phyloP scores from a whole-genome alignment of 192 early-diverging fungal genomes.

The Linnemannia schmuckeri region DNA sequence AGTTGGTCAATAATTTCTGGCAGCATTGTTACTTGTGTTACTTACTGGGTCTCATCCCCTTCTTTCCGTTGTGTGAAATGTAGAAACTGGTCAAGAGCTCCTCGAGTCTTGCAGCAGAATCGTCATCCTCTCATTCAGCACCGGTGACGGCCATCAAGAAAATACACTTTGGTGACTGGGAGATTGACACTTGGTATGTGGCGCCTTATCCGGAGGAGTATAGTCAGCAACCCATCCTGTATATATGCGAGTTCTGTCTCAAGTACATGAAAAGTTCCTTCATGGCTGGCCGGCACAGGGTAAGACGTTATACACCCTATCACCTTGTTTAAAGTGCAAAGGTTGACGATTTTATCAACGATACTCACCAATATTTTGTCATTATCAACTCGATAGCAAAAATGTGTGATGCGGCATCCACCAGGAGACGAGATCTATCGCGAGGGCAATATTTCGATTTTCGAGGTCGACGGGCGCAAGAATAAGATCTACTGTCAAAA shows the following conservation, averaged over 20 bases:
- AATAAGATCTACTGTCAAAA: constrained; percentile 99
- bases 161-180: constrained; percentile 85
- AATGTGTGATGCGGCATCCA: constrained; percentile 84
- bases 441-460: constrained; percentile 88
- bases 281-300: constrained; percentile 83
- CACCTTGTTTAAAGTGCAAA: too few relatives aligned
- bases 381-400: constrained; percentile 58
- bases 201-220: constrained; percentile 99
- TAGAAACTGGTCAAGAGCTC: constrained; percentile 20
- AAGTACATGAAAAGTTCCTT: constrained; percentile 97
- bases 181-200: constrained; percentile 95
- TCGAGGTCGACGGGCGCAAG: constrained; percentile 97
- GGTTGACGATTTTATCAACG: too few relatives aligned
- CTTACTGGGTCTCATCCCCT: background rate
- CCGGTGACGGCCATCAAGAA: constrained; percentile 69
- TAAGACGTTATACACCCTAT: constrained; percentile 18
- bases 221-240: constrained; percentile 80
- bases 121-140: constrained; percentile 19
- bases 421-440: constrained; percentile 99
- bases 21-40: background rate
- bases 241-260: constrained; percentile 97
- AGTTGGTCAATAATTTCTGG: background rate
- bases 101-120: constrained; percentile 15
- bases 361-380: background rate
- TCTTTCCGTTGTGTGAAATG: background rate